Base-by-base conservation (phyloP, 108 stramenopile genomes). In the Chaetoceros muelleri region DNA sequence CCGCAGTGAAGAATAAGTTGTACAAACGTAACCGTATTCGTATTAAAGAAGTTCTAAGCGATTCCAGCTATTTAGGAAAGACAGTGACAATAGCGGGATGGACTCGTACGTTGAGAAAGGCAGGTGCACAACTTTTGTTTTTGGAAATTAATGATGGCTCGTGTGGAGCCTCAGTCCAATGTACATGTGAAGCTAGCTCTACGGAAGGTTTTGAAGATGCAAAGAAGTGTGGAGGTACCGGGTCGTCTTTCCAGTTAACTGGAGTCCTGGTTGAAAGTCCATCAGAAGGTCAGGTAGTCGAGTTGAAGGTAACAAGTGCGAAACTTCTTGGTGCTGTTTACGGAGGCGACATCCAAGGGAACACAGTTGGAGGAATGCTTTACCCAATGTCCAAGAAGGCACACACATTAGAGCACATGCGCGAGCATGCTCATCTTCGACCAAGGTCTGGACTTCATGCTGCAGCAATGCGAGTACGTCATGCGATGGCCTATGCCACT, bases 81-180 rank as follows among this genome's bases (percentile, higher is more conserved):
- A 61, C 56, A 28, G 67, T 86, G 28, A 79, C 80, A n/a, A 81
- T 92, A 30, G 74, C 67, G 30, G 90, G 90, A 20, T 92, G 90
- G 90, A 67, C 74, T 22, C 70, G 83, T 30, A 89, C 87, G 19
- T 49, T 72, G 0, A 76, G 87, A 30, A 58, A 70, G 25, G 83
- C 70, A 29, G 60, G 59, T 48, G 79, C 71, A 20, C 51, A 79
- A 48, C 65, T 88, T 28, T 51, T 82, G 46, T 92, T 92, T 58
- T 52, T 92, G 16, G 87, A 82, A 65, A 64, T 92, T 55, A 82
- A 81, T 55, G 90, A 92, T 60, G 90, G 90, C 22, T 83, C 81
- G n/a, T 68, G 59, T 49, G 47, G 55, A 24, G 44, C 50, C 3
- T 65, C 54, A 20, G 44, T 83, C 16, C 87, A 92, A 71, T 80